Conservation (phyloP, 129 eudicot species). For the Tanacetum coccineum region DNA sequence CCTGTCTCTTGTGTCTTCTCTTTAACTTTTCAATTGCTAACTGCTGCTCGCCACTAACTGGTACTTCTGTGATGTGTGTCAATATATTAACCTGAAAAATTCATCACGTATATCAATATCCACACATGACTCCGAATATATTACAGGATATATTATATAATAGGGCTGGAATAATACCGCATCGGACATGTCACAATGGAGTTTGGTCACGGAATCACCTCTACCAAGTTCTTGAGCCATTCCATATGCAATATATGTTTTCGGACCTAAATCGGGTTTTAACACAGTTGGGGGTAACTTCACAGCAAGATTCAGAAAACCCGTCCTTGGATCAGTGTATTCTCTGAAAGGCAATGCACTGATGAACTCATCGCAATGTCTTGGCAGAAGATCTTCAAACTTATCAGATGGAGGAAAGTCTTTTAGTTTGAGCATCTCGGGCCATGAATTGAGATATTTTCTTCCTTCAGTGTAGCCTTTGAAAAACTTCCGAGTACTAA, state of each 20-base stretch:
- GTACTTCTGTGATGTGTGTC: background rate
- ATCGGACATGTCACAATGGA: conserved; percentile 22
- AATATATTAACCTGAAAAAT: background rate
- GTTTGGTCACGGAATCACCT: conserved; percentile 25
- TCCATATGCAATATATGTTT: conserved; percentile 70
- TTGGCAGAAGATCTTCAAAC: conserved; percentile 57
- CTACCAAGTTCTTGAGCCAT: conserved; percentile 22
- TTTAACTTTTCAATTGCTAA: background rate
- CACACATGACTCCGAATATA: background rate
- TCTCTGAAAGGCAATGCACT: conserved; percentile 58
- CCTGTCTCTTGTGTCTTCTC: background rate
- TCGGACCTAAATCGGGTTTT: conserved; percentile 73
- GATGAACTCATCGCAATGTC: conserved; percentile 60
- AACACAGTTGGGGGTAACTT: conserved; percentile 44
- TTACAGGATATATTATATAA: background rate
- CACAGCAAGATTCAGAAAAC: conserved; percentile 54
- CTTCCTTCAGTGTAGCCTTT: conserved; percentile 45
- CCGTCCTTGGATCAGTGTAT: conserved; percentile 56
- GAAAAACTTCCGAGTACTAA: conserved; percentile 44
- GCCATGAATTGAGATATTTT: conserved; percentile 41
- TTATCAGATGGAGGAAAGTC: conserved; percentile 70
- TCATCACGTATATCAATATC: background rate
- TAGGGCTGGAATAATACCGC: conserved; percentile 2
- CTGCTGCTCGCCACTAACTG: background rate
- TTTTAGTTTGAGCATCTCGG: conserved; percentile 66